Evolutionary conservation across 371 early-diverging fungal species (phyloP).

Genomic region (Mortierella sp.): DNA sequence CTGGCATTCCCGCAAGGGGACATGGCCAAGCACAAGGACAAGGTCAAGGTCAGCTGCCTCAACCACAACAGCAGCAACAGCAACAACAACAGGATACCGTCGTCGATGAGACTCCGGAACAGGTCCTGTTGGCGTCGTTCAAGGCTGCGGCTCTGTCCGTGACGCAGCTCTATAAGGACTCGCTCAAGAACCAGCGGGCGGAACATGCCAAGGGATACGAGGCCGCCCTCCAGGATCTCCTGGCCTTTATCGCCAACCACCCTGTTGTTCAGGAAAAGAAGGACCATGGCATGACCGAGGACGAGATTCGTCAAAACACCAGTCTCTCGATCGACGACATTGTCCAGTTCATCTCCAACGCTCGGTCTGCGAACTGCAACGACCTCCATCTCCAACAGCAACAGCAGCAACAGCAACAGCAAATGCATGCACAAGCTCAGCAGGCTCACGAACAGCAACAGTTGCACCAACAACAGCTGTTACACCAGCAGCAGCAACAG

Average conservation of each 20-base stretch:
- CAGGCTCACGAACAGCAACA: conserved; percentile 22
- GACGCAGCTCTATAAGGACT: conserved; percentile 80
- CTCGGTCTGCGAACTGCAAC: conserved; percentile 59
- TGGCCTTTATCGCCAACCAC: conserved; percentile 68
- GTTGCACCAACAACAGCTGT: conserved; percentile 23
- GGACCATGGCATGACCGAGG: conserved; percentile 58
- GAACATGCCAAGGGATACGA: conserved; percentile 79
- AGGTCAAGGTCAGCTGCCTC: not conserved
- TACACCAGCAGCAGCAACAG: conserved; percentile 24
- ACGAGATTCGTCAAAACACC: conserved; percentile 48
- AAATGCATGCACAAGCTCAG: conserved; percentile 25
- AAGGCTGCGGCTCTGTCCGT: conserved; percentile 79
- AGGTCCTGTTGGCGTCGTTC: conserved; percentile 73
- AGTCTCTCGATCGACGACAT: conserved; percentile 69
- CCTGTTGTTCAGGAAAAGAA: conserved; percentile 58
- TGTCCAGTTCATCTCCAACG: conserved; percentile 66
- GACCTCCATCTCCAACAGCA: too few species aligned
- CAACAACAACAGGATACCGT: conserved; percentile 1
- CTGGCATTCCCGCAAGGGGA: not conserved
- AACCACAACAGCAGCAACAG: not conserved
- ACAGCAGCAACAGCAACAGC: conserved; percentile 42
- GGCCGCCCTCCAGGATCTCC: conserved; percentile 78
- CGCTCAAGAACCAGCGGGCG: conserved; percentile 71
- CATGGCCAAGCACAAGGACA: not conserved
- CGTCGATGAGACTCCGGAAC: conserved; percentile 57